Evolutionary conservation across 345 rosid genomes (phyloP).

Genomic region (Melastoma malabathricum): DNA sequence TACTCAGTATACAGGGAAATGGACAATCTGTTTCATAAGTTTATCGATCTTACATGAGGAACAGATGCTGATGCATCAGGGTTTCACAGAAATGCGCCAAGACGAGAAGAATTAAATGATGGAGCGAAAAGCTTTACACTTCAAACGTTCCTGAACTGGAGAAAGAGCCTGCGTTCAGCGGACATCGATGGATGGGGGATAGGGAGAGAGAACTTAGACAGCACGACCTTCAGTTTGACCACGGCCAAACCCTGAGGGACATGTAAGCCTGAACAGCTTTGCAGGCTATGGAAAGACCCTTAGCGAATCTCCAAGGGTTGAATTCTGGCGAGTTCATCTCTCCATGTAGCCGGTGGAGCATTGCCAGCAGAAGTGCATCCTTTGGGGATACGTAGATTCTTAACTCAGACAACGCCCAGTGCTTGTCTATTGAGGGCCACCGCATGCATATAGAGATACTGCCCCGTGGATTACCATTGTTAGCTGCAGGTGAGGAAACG

Average conservation of each 20-base stretch:
- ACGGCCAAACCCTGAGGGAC: constrained; percentile 23
- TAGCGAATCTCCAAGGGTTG: constrained; percentile 29
- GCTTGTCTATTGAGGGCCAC: constrained; percentile 7
- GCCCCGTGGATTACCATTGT: constrained; percentile 14
- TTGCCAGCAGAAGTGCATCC: constrained; percentile 11
- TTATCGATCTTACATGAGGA: too few species aligned
- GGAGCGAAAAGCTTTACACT: too few species aligned
- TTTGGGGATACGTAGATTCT: constrained; percentile 20
- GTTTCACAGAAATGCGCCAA: too few species aligned
- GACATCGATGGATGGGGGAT: constrained; percentile 18
- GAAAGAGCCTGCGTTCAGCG: constrained; percentile 14
- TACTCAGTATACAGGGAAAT: too few species aligned
- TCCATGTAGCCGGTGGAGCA: constrained; percentile 20
- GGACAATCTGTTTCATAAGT: too few species aligned
- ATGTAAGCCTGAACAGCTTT: constrained; percentile 21
- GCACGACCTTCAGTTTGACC: constrained; percentile 19
- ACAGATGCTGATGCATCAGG: too few species aligned
- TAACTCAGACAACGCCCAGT: constrained; percentile 12
- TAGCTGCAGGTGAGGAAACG: constrained; percentile 8
- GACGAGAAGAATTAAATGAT: too few species aligned
- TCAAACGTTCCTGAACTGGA: too few species aligned
- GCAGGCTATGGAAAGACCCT: constrained; percentile 24
- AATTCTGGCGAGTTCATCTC: constrained; percentile 25
- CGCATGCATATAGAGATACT: constrained; percentile 14
- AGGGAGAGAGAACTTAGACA: constrained; percentile 20